Percentiles rank a stretch among this genome's conserved stretches.
phyloP scores from a whole-genome alignment of 257 asterid species.

The Sherardia arvensis region DNA sequence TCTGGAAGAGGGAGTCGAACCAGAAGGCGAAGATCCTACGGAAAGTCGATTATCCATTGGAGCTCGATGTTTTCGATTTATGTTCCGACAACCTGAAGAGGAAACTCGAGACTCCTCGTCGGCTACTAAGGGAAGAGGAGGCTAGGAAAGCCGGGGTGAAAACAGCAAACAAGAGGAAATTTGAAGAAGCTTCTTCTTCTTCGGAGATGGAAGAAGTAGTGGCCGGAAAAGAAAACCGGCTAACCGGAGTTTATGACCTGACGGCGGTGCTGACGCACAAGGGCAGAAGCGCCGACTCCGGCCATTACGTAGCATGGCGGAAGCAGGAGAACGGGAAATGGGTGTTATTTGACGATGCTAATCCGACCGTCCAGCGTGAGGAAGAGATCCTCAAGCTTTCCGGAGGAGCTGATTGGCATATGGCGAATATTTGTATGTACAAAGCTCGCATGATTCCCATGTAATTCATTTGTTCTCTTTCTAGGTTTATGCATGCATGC shows the following conservation, averaged over 20 bases:
- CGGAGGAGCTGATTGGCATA: constrained; percentile 99
- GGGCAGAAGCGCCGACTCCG: constrained; percentile 99
- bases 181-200: constrained; percentile 13
- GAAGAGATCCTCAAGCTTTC: constrained; percentile 84
- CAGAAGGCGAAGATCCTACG: constrained; percentile 96
- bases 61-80: constrained; percentile 76
- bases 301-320: constrained; percentile 97
- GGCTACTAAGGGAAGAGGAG: constrained; percentile 86
- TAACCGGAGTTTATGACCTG: constrained; percentile 89
- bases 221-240: constrained; percentile 47
- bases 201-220: constrained; percentile 72
- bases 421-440: constrained; percentile 91
- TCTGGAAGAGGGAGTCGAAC: constrained; percentile 99
- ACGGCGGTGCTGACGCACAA: constrained; percentile 96
- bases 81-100: constrained; percentile 84
- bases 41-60: constrained; percentile 98
- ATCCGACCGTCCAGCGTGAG: constrained; percentile 80
- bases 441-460: constrained; percentile 65
- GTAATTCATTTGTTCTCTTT: constrained; percentile 13
- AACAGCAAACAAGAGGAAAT: constrained; percentile 35
- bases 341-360: constrained; percentile 83
- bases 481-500: too few species aligned
- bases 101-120: constrained; percentile 79
- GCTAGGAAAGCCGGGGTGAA: constrained; percentile 80
- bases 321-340: constrained; percentile 97